Percentiles rank a stretch among this genome's conserved stretches.
phyloP scores from a whole-genome alignment of 2,329 filamentous ascomycete species.

The Diaporthe velutina region DNA sequence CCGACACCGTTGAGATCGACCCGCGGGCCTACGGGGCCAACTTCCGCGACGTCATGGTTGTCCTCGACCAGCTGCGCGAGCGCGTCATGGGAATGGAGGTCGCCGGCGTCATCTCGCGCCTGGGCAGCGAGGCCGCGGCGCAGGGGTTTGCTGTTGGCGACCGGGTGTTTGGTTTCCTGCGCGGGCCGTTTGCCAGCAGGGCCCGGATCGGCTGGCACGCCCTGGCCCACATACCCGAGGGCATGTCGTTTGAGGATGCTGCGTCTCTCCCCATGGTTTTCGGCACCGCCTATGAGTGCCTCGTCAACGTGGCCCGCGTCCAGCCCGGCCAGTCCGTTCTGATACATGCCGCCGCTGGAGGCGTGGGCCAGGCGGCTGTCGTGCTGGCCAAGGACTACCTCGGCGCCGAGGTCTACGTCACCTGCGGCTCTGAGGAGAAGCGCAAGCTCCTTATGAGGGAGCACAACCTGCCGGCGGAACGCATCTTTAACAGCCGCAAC shows the following conservation, averaged over 20 bases:
- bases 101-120: background rate
- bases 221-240: conserved; percentile 41
- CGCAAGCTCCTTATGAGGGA: no score
- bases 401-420: no score
- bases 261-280: conserved; percentile 43
- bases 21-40: conserved; percentile 39
- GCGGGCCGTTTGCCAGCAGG: conserved; percentile 47
- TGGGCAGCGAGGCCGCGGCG: conserved; percentile 25
- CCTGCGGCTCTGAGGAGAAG: no score
- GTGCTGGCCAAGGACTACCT: no score
- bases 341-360: no score
- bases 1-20: conserved; percentile 49
- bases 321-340: no score
- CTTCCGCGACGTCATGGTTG: conserved; percentile 5
- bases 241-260: conserved; percentile 33
- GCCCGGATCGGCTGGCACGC: conserved; percentile 38
- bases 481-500: no score
- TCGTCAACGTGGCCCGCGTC: no score
- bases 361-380: no score
- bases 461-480: no score
- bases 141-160: background rate
- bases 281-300: conserved; percentile 42
- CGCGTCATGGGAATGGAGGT: background rate
- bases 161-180: background rate
- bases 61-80: background rate